These are phyloP conservation scores for Agroathelia rolfsii DNA, from an alignment of 1,284 basidiomycete genomes.

Conservation along the genomic window DNA sequence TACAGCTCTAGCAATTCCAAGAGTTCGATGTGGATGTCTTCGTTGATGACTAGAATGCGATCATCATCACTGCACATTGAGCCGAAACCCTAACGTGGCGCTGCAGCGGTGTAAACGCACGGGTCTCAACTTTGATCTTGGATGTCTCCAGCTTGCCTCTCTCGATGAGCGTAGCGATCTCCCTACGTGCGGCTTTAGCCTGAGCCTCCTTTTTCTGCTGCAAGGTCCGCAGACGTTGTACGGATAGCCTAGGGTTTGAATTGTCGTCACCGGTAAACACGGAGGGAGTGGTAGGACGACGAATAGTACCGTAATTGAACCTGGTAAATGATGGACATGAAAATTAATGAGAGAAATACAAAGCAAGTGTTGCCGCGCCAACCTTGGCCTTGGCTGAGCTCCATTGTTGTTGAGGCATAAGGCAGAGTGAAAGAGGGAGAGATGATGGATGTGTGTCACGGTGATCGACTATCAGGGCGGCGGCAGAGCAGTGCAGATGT, in stretches of 20 bases:
- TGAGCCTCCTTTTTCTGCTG: conserved; percentile 93
- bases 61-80: conserved; percentile 4
- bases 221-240: conserved; percentile 82
- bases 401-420: conserved; percentile 51
- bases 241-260: conserved; percentile 70
- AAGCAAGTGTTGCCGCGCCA: conserved; percentile 4
- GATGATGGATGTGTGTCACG: too few species aligned
- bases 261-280: conserved; percentile 2
- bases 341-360: conserved; percentile 7
- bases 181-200: conserved; percentile 73
- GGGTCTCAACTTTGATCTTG: conserved; percentile 72
- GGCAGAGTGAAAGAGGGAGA: too few species aligned
- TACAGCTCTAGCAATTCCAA: conserved; percentile 92
- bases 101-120: conserved; percentile 30
- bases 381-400: conserved; percentile 68
- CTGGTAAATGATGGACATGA: conserved; percentile 27
- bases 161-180: conserved; percentile 73
- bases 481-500: too few species aligned
- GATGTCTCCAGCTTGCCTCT: conserved; percentile 77
- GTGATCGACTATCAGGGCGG: too few species aligned
- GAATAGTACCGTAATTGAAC: conserved; percentile 53
- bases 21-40: conserved; percentile 79
- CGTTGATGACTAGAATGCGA: conserved; percentile 58
- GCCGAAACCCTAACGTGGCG: neutral
- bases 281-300: conserved; percentile 1